Conservation (phyloP, 2,329 filamentous ascomycete species). For the Nannizzia gypsea region DNA sequence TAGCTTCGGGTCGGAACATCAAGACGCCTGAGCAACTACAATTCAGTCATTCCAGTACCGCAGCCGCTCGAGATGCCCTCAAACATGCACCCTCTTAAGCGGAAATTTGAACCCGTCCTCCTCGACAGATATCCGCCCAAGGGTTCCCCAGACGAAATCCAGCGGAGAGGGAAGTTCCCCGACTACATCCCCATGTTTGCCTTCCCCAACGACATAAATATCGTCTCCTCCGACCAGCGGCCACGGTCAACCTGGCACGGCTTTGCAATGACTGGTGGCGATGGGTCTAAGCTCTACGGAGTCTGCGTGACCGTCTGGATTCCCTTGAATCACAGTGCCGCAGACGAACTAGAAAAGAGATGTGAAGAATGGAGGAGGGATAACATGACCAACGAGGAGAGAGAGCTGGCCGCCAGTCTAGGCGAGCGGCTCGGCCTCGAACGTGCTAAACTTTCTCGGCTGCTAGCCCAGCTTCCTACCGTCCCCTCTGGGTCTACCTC, state of each 20-base stretch:
- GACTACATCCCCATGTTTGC: conserved; percentile 99
- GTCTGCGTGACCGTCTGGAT: conserved; percentile 90
- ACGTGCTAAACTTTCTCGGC: conserved; percentile 75
- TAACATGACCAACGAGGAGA: conserved; percentile 97
- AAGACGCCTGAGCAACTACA: conserved; percentile 88
- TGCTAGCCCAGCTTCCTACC: conserved; percentile 70
- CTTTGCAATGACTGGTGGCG: conserved; percentile 91
- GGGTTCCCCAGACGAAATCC: conserved; percentile 64
- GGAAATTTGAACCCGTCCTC: conserved; percentile 89
- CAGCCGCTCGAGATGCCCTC: conserved; percentile 82
- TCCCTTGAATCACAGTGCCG: conserved; percentile 66
- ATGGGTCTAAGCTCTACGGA: conserved; percentile 83
- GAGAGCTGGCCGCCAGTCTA: conserved; percentile 82
- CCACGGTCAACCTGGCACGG: conserved; percentile 97
- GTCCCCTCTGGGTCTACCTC: conserved; percentile 68
- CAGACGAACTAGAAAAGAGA: conserved; percentile 58
- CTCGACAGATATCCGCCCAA: conserved; percentile 88
- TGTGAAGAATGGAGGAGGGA: conserved; percentile 80
- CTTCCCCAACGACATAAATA: conserved; percentile 94
- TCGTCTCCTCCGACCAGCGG: conserved; percentile 87
- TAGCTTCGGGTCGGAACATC: conserved; percentile 68
- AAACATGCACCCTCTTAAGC: conserved; percentile 89
- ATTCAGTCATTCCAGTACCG: conserved; percentile 88
- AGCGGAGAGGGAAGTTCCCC: conserved; percentile 73
- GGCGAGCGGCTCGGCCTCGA: conserved; percentile 79